Evolutionary conservation across 192 early-diverging fungal species (phyloP).

Genomic region (Coemansia sp.): DNA sequence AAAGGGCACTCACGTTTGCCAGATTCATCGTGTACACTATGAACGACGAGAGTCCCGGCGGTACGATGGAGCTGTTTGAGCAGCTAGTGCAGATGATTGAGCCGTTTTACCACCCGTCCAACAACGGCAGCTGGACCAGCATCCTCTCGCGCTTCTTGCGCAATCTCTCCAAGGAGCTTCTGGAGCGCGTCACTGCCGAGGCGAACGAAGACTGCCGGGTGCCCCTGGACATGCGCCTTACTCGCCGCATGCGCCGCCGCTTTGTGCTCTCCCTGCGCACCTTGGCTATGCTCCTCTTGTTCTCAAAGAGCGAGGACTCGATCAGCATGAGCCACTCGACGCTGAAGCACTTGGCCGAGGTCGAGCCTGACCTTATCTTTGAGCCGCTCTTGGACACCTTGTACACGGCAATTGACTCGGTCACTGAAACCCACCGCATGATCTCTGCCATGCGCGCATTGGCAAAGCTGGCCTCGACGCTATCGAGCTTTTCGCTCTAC

Average conservation of each 20-base stretch:
- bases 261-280: slow-evolving; percentile 40
- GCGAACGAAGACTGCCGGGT: slow-evolving; percentile 19
- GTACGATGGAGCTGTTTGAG: slow-evolving; percentile 61
- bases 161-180: slow-evolving; percentile 63
- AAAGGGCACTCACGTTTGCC: slow-evolving; percentile 59
- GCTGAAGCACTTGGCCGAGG: slow-evolving; percentile 52
- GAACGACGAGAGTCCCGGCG: slow-evolving; percentile 51
- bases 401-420: slow-evolving; percentile 80
- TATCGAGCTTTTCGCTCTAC: slow-evolving; percentile 73
- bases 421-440: slow-evolving; percentile 83
- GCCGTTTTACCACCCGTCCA: slow-evolving; percentile 90
- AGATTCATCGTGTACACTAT: slow-evolving; percentile 80
- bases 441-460: slow-evolving; percentile 76
- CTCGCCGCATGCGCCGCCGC: slow-evolving; percentile 36
- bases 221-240: slow-evolving; percentile 23
- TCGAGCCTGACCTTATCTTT: slow-evolving; percentile 76
- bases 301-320: slow-evolving; percentile 43
- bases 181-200: slow-evolving; percentile 56
- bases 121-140: slow-evolving; percentile 81
- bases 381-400: slow-evolving; percentile 78
- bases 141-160: slow-evolving; percentile 70
- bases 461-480: slow-evolving; percentile 63
- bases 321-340: slow-evolving; percentile 50
- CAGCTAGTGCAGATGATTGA: slow-evolving; percentile 83
- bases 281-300: slow-evolving; percentile 47